Conservation (phyloP, 2,329 filamentous ascomycete species). For the Paecilomyces sp. region DNA sequence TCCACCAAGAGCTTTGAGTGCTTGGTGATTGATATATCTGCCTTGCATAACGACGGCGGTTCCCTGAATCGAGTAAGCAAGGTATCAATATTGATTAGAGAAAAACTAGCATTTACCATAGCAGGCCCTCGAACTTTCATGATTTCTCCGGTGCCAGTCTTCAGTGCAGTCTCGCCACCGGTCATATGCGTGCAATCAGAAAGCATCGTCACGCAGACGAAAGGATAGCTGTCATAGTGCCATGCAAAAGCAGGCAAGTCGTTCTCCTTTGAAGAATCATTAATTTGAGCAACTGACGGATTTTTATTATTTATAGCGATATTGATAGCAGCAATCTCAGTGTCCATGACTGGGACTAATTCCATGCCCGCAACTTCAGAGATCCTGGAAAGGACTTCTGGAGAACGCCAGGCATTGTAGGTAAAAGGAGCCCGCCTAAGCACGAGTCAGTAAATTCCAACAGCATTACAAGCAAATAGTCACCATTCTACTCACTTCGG, state of each 20-base stretch:
- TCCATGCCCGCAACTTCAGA: conserved; percentile 53
- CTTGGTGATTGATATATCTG: conserved; percentile 57
- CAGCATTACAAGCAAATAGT: too few relatives aligned
- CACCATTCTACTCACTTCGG: neutral
- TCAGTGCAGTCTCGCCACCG: conserved; percentile 54
- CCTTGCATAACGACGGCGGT: conserved; percentile 55
- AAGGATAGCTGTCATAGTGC: conserved; percentile 47
- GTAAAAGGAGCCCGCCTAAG: conserved; percentile 54
- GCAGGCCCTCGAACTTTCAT: conserved; percentile 39
- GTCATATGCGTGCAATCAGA: conserved; percentile 42
- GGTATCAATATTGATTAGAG: neutral
- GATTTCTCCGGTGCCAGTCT: conserved; percentile 43
- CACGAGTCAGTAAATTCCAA: conserved; percentile 11
- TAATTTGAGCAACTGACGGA: neutral
- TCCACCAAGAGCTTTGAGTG: conserved; percentile 48
- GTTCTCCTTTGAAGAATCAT: conserved; percentile 37
- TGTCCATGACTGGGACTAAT: conserved; percentile 36
- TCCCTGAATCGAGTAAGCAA: conserved; percentile 6
- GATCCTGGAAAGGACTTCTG: conserved; percentile 47
- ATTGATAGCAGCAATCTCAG: neutral
- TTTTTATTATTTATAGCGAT: neutral
- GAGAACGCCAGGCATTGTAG: conserved; percentile 51
- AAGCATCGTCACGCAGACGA: conserved; percentile 48
- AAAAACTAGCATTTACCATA: conserved; percentile 23
- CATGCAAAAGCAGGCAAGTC: conserved; percentile 37